Base-by-base conservation (phyloP, 768 basidiomycete species). In the Boletus rubescentipes region DNA sequence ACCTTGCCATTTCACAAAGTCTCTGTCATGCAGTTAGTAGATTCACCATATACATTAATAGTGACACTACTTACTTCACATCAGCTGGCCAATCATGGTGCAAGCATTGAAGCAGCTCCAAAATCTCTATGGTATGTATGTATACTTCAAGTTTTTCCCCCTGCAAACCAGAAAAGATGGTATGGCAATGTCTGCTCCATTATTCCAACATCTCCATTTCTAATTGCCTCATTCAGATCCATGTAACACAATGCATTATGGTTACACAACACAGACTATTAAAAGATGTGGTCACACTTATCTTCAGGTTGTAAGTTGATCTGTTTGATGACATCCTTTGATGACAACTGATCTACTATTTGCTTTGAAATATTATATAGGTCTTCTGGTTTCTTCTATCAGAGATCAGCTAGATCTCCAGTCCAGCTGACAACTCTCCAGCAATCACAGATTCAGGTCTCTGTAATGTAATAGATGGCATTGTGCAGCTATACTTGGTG, bases 401-500 rank as follows among this genome's bases (percentile, higher is more conserved):
- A 2, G 1, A 51, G 14, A 30, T 45, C 15, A 1, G n/a, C 4
- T 1, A 44, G 29, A 37, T 11, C 5, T 0, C 30, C 23, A 1
- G 36, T 35, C 11, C 18, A 20, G 5, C 35, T 43, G 14, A 51
- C 9, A 2, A 37, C 50, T 5, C 16, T 47, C 26, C 46, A 47
- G 26, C 47, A 38, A 15, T 23, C 30, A 10, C 2, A 15, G 9
- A 53, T 21, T 2, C 2, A 29, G 3, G 52, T 40, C 18, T 53
- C n/a, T 1, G 46, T 40, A 1, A 53, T 15, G 15, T 29, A 9
- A n/a, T 14, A 21, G 11, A 53, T 53, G 0, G 52, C 23, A 14
- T 53, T 26, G 12, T 53, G 46, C 3, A 53, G 26, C 12, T 53
- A n/a, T n/a, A n/a, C n/a, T n/a, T n/a, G n/a, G n/a, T n/a, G n/a